phyloP scores from a whole-genome alignment of 768 basidiomycete species.

The Podaxis carcinomalis region DNA sequence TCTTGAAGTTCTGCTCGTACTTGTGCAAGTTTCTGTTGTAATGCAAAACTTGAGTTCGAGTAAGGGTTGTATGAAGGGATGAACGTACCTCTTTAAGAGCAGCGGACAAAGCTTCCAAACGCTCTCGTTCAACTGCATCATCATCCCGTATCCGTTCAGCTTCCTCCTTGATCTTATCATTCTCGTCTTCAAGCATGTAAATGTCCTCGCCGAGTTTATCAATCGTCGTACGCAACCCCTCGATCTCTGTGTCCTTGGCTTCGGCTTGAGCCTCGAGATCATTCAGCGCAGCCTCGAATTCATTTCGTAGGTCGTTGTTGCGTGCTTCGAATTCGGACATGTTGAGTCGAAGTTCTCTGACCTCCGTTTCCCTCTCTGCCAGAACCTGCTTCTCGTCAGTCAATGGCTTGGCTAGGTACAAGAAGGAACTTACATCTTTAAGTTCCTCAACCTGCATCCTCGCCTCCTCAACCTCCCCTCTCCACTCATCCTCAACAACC shows the following conservation, averaged over 20 bases:
- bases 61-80: neutral
- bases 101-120: slow-evolving; percentile 58
- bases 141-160: slow-evolving; percentile 51
- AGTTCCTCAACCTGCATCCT: slow-evolving; percentile 77
- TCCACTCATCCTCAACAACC: slow-evolving; percentile 80
- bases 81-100: slow-evolving; percentile 76
- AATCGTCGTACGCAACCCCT: slow-evolving; percentile 69
- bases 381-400: slow-evolving; percentile 47
- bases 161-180: slow-evolving; percentile 22
- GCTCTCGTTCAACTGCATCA: slow-evolving; percentile 65
- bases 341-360: slow-evolving; percentile 66
- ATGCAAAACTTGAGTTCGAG: neutral
- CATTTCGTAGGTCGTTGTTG: slow-evolving; percentile 62
- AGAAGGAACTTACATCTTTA: slow-evolving; percentile 50
- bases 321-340: slow-evolving; percentile 74
- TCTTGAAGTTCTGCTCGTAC: slow-evolving; percentile 68
- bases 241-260: slow-evolving; percentile 76
- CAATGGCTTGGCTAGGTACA: neutral
- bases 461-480: slow-evolving; percentile 81
- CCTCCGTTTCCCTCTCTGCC: slow-evolving; percentile 76
- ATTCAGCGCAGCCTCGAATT: slow-evolving; percentile 70
- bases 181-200: slow-evolving; percentile 83
- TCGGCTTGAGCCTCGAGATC: slow-evolving; percentile 77
- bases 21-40: slow-evolving; percentile 57
- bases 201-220: slow-evolving; percentile 78